Evolutionary conservation across 2,329 filamentous ascomycete genomes (phyloP), one percentile per base, ranked within the genome.

Genomic region (Didymosphaeria variabile): DNA sequence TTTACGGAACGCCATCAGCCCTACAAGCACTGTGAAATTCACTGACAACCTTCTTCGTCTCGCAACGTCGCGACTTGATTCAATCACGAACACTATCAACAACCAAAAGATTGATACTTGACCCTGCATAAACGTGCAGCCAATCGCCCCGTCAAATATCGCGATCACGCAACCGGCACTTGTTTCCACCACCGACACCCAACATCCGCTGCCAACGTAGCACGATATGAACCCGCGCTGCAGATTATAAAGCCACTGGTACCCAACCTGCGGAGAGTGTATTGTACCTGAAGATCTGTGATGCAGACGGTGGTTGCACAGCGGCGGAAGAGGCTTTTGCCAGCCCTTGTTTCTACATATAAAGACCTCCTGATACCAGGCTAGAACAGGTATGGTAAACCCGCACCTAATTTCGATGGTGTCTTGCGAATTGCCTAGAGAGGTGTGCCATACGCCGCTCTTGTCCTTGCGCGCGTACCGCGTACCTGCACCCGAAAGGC

Each of bases 101-200:
- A 29, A 29, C 26, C 4, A 5, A 4, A 29, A 6, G 4, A 29
- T 29, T 6, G 26, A 29, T 29, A 5, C 26, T 29, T 6, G 26
- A 29, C 26, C 38, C 38, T 17, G 12, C 15, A n/a, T 47, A 8
- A 36, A 36, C 45, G 45, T 26, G 7, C 47, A 4, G 2, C 47
- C 26, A 51, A 51, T 8, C 21, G 19, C 19, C 19, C 21, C n/a
- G 31, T 17, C 15, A 21, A 23, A n/a, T 31, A 23, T 47, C 26
- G 8, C 19, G 13, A 34, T 38, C 32, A 40, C 2, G 17, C 34
- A 38, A 8, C 19, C 52, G 45, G 52, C 58, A 56, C n/a, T n/a
- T n/a, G n/a, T 46, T 45, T 52, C 12, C 23, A 5, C 44, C 56
- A 56, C 58, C 58, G 58, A 29, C 58, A 52, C 23, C 31, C 13